Evolutionary conservation across 2,329 filamentous ascomycete genomes (phyloP).

Genomic region (Plectosphaerella cucumerina): DNA sequence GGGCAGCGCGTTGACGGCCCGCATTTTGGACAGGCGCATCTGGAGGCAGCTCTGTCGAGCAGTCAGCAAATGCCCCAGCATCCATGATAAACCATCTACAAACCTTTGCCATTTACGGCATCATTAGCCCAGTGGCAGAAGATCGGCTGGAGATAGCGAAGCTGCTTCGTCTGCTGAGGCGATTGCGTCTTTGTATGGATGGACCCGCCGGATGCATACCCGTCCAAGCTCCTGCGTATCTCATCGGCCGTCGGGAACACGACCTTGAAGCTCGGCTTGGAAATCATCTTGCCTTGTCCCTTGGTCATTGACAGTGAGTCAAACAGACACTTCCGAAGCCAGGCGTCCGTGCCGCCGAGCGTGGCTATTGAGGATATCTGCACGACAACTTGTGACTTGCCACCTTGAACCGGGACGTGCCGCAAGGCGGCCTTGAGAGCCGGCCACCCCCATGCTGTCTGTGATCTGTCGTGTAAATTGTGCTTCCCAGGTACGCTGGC

Average conservation of each 20-base stretch:
- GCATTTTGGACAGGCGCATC: slow-evolving; percentile 35
- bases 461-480: slow-evolving; percentile 36
- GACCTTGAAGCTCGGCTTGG: slow-evolving; percentile 57
- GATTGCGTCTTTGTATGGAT: slow-evolving; percentile 80
- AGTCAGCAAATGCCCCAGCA: not conserved
- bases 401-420: slow-evolving; percentile 41
- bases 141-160: slow-evolving; percentile 65
- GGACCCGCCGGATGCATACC: slow-evolving; percentile 71
- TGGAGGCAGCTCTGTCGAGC: slow-evolving; percentile 19
- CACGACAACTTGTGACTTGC: slow-evolving; percentile 45
- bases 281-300: slow-evolving; percentile 8
- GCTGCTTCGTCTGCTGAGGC: slow-evolving; percentile 65
- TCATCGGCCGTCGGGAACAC: slow-evolving; percentile 80
- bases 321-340: slow-evolving; percentile 66
- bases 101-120: slow-evolving; percentile 27
- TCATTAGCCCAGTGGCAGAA: slow-evolving; percentile 76
- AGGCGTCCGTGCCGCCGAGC: slow-evolving; percentile 64
- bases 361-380: slow-evolving; percentile 83
- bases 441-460: slow-evolving; percentile 73
- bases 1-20: slow-evolving; percentile 66
- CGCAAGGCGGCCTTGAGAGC: slow-evolving; percentile 58
- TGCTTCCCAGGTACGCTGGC: slow-evolving; percentile 73
- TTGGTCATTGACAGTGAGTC: slow-evolving; percentile 34
- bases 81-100: not conserved
- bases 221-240: slow-evolving; percentile 71